Evolutionary conservation across 176 grass and related monocot genomes (phyloP).

Genomic region (Aegilops longissima): DNA sequence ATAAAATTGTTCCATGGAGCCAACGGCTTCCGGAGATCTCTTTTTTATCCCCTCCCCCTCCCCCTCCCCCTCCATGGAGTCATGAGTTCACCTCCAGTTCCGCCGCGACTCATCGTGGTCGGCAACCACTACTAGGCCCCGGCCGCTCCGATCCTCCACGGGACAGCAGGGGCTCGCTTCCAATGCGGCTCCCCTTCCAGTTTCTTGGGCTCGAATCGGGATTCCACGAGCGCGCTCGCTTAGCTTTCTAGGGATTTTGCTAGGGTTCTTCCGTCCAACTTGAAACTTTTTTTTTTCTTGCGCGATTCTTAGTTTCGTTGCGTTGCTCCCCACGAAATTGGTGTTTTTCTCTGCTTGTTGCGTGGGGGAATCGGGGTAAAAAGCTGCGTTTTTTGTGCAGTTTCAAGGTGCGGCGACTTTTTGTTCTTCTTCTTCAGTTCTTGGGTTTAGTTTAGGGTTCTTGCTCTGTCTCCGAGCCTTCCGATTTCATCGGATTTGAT

Average conservation of each 20-base stretch:
- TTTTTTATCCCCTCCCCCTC: constrained; percentile 17
- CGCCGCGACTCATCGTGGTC: constrained; percentile 15
- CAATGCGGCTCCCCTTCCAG: constrained; percentile 4
- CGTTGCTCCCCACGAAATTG: neutral
- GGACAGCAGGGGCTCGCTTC: neutral
- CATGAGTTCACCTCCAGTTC: constrained; percentile 1
- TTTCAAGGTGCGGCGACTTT: neutral
- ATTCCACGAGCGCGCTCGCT: constrained; percentile 3
- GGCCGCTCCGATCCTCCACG: neutral
- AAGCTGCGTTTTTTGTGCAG: constrained; percentile 29
- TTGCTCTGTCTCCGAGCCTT: constrained; percentile 1
- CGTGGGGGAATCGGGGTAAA: constrained; percentile 27
- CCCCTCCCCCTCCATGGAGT: constrained; percentile 14
- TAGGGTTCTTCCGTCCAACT: constrained; percentile 15
- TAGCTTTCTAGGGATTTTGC: constrained; percentile 23
- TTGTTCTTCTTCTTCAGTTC: constrained; percentile 5
- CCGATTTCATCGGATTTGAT: constrained; percentile 29
- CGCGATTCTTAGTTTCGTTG: neutral
- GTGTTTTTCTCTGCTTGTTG: constrained; percentile 26
- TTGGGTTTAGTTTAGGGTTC: constrained; percentile 40
- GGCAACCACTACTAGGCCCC: constrained; percentile 5
- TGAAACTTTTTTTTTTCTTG: neutral
- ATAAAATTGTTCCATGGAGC: neutral
- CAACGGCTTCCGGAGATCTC: constrained; percentile 7
- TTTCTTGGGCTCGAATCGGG: constrained; percentile 20